Conservation (phyloP, 1,284 basidiomycete species). For the Malassezia pachydermatis region DNA sequence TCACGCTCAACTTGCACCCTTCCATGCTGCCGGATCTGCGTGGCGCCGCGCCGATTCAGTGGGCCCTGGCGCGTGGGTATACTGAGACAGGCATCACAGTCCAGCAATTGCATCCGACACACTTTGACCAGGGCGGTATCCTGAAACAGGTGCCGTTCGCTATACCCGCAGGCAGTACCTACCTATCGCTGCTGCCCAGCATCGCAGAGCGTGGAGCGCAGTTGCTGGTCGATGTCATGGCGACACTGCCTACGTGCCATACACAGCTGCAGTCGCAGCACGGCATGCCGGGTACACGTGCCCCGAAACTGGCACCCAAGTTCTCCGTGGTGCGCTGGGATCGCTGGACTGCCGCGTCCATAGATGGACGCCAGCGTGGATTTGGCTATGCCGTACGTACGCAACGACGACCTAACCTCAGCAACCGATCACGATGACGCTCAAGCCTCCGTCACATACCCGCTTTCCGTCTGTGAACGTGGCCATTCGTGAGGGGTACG, state of each 20-base stretch:
- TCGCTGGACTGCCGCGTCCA: constrained; percentile 20
- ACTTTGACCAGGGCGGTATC: constrained; percentile 30
- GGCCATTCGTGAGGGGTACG: neutral
- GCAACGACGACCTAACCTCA: neutral
- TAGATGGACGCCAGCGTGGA: constrained; percentile 28
- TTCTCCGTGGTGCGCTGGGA: constrained; percentile 25
- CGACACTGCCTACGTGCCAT: constrained; percentile 55
- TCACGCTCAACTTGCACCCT: constrained; percentile 82
- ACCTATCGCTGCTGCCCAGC: neutral
- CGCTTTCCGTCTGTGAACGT: neutral
- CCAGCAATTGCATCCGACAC: constrained; percentile 26
- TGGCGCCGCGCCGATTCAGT: constrained; percentile 86
- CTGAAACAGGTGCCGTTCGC: constrained; percentile 8
- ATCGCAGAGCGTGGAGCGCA: constrained; percentile 54
- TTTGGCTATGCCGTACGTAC: constrained; percentile 26
- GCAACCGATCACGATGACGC: constrained; percentile 22
- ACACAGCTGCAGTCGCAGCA: constrained; percentile 43
- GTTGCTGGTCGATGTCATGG: constrained; percentile 62
- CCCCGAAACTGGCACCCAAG: constrained; percentile 28
- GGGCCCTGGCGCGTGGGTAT: constrained; percentile 54
- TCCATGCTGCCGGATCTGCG: constrained; percentile 78
- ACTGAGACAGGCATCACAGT: constrained; percentile 27
- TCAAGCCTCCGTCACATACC: constrained; percentile 9
- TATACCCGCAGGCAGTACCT: neutral
- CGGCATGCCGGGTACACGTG: constrained; percentile 15